These are phyloP conservation scores for Paecilomyces variotii DNA, from an alignment of 2,329 filamentous ascomycete species.

Conservation along the genomic window DNA sequence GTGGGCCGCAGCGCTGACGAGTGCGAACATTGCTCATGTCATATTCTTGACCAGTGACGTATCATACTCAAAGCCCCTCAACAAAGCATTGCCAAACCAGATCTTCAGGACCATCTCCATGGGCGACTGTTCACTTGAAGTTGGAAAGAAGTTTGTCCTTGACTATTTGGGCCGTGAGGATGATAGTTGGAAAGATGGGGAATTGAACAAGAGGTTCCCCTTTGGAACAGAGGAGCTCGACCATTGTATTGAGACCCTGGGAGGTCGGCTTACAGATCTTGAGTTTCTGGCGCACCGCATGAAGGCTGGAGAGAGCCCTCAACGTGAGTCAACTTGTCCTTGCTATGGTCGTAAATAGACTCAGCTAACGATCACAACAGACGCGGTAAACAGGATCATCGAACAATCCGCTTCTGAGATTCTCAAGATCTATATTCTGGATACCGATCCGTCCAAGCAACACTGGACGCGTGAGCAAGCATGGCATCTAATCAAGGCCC, in stretches of 20 bases:
- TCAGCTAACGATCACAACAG: constrained; percentile 23
- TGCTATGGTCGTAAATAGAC: background rate
- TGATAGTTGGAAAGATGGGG: constrained; percentile 30
- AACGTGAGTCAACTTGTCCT: constrained; percentile 31
- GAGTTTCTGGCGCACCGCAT: constrained; percentile 89
- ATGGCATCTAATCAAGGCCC: constrained; percentile 75
- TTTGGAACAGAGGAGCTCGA: constrained; percentile 65
- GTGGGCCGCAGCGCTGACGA: constrained; percentile 80
- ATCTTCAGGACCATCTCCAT: constrained; percentile 81
- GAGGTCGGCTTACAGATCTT: constrained; percentile 88
- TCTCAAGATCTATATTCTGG: constrained; percentile 80
- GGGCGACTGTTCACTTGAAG: constrained; percentile 75
- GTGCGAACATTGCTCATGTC: constrained; percentile 84
- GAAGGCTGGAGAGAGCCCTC: constrained; percentile 75
- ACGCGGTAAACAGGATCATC: constrained; percentile 81
- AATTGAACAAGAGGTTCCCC: constrained; percentile 28
- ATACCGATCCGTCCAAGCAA: constrained; percentile 47
- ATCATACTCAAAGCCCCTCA: constrained; percentile 77
- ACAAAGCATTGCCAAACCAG: constrained; percentile 80
- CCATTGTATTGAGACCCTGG: constrained; percentile 69
- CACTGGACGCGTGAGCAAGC: constrained; percentile 80
- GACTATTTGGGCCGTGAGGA: constrained; percentile 57
- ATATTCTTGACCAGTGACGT: constrained; percentile 89
- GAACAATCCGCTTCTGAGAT: constrained; percentile 84
- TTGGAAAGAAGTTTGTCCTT: constrained; percentile 85